Base-by-base conservation (phyloP, 768 basidiomycete genomes). In the Lyophyllum decastes region DNA sequence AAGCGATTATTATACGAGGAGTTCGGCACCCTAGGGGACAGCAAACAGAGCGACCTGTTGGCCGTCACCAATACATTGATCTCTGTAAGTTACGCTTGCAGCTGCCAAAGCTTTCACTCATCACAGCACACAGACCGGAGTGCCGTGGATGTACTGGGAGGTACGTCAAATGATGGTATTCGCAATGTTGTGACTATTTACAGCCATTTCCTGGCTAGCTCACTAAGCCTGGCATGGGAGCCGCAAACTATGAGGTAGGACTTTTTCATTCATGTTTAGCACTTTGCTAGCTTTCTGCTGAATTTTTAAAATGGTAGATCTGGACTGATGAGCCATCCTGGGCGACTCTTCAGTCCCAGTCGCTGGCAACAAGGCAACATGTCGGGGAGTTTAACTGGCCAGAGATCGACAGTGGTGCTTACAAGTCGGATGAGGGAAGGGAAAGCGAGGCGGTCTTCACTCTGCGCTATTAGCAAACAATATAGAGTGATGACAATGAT, bases 41-140 rank as follows among this genome's bases (percentile, higher is more conserved):
- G 69, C 69, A 49, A 74, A 71, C 62, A 79, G 67, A 56, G 73
- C 59, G 40, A 79, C 41, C 76, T 73, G 35, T 74, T 76, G 25
- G 69, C 68, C 2, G 74, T 71, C 41, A 77, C 76, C 16, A 69
- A 73, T 58, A 73, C 59, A 51, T 67, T 77, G 17, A 76, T 72
- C 2, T 73, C 74, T 48, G 62, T 73, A 65, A 5, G 70, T 60
- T 21, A 12, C 19, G 34, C 8, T n/a, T 66, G 68, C 59, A 62
- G n/a, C 8, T 67, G 69, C 14, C 60, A 50, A 17, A 46, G 12
- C 16, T 19, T 27, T 24, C 52, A n/a, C 19, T 24, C 12, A 16
- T 17, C 17, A 33, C 30, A 34, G n/a, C 27, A 35, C 21, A 17
- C 43, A 66, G 61, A 66, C 65, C 24, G 67, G 67, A 25, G 62